Evolutionary conservation across 345 rosid species (phyloP), one percentile per base, ranked within the genome.

Genomic region (Schrenkiella parvula): DNA sequence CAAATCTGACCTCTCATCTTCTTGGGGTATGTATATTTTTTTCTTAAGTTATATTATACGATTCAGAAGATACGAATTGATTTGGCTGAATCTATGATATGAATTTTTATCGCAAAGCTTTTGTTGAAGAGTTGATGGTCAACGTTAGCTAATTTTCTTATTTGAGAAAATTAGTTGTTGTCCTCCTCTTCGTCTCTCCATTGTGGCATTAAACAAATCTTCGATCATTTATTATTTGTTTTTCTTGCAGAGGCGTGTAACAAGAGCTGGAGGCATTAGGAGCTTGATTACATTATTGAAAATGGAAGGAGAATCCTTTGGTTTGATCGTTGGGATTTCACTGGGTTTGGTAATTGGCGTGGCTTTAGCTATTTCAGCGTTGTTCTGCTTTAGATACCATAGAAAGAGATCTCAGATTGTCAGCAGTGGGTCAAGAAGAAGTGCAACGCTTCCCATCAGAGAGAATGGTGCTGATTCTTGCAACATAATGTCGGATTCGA

Each of bases 271-370:
- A 78, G 65, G 47, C 18, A 2, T 23, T 37, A 31, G 46, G 65
- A 42, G 14, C 2, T 55, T 12, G 23, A 31, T 8, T 17, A 39
- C 54, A 21, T 55, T 56, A 32, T 8, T 37, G 18, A 23, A 17
- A 71, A 95, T 95, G 99, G 84, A 83, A 66, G 93, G 78, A 73
- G 90, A 85, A 66, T 87, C 97, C 2, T 82, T 92, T 18, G 97
- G 96, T 15, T 79, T 95, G 87, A 86, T 95, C 34, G 83, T 90
- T 31, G 99, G 98, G 77, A 88, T 88, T 72, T 90, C 97, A 2
- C 83, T 86, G 3, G 99, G 99, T 35, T 82, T 95, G 71, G 99
- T 92, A 80, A 89, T 95, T 17, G 99, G 99, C 38, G 88, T 92
- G 73, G 54, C 10, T 2, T 11, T 56, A 18, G 61, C 61, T 32